Percentiles rank a stretch among this genome's conserved stretches.
These are phyloP conservation scores for Ophiostoma sp. DNA, from an alignment of 2,329 filamentous ascomycete species.

Conservation along the genomic window DNA sequence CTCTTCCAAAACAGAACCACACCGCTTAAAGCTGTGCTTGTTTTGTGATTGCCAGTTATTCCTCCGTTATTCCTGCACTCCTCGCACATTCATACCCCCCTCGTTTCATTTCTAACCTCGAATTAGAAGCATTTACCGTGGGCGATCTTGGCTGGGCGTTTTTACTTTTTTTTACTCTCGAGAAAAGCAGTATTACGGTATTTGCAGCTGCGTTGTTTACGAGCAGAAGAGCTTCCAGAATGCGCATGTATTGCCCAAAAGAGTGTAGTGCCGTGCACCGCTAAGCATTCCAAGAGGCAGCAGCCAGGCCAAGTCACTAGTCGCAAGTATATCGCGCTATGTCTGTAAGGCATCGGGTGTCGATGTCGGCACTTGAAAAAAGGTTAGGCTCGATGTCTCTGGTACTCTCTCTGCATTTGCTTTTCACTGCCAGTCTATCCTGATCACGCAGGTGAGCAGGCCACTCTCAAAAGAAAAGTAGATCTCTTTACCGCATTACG, in stretches of 20 bases:
- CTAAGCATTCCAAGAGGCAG: neutral
- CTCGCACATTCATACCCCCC: neutral
- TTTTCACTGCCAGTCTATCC: neutral
- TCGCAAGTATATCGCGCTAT: neutral
- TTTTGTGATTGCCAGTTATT: conserved; percentile 1
- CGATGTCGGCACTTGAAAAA: conserved; percentile 4
- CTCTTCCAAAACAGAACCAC: conserved; percentile 8
- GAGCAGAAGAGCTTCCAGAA: conserved; percentile 1
- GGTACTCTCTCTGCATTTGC: neutral
- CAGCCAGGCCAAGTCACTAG: neutral
- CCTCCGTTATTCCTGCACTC: conserved; percentile 13
- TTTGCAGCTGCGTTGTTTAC: neutral
- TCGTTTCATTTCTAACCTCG: conserved; percentile 6
- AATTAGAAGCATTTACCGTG: conserved; percentile 4
- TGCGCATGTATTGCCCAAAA: neutral
- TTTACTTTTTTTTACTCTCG: neutral
- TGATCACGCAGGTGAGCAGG: neutral
- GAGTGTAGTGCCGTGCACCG: neutral
- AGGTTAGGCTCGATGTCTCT: neutral
- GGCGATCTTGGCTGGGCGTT: neutral
- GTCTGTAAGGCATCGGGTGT: neutral
- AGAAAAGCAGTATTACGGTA: neutral
- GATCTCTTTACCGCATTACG: neutral
- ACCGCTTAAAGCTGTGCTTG: conserved; percentile 8
- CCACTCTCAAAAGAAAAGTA: neutral